Percentiles rank a stretch among this genome's conserved stretches.
These are phyloP conservation scores for Brassica incana DNA, from an alignment of 345 rosid genomes.

Conservation along the genomic window DNA sequence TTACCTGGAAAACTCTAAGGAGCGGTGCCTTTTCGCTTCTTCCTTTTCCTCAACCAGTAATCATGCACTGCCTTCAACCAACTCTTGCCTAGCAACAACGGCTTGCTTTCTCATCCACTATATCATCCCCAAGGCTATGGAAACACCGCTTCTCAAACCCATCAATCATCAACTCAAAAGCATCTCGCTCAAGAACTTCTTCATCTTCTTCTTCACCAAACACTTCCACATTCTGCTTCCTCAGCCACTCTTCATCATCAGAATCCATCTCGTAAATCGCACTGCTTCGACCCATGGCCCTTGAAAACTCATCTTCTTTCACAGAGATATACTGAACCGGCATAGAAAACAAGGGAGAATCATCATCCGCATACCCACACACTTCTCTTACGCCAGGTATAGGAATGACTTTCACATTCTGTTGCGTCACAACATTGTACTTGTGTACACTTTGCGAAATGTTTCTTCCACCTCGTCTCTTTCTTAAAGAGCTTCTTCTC, in stretches of 20 bases:
- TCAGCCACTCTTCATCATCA: constrained; percentile 92
- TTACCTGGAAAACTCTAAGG: constrained; percentile 87
- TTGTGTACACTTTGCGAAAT: constrained; percentile 34
- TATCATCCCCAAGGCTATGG: constrained; percentile 47
- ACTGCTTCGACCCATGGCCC: constrained; percentile 64
- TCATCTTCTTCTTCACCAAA: constrained; percentile 39
- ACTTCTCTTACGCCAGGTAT: constrained; percentile 80
- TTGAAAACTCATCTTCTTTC: constrained; percentile 67
- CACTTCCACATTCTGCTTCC: constrained; percentile 49
- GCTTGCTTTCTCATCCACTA: constrained; percentile 52
- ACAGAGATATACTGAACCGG: constrained; percentile 61
- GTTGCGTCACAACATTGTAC: neutral
- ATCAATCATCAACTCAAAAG: constrained; percentile 87
- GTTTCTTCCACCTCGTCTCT: constrained; percentile 60
- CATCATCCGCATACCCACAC: constrained; percentile 43
- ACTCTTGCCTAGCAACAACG: constrained; percentile 44
- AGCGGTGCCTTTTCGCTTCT: constrained; percentile 59
- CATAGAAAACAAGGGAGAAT: constrained; percentile 44
- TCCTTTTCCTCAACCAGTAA: constrained; percentile 76
- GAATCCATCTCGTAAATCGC: constrained; percentile 90
- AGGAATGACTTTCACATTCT: constrained; percentile 62
- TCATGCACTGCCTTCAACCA: constrained; percentile 62
- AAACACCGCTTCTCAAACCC: constrained; percentile 74
- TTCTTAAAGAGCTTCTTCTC: constrained; percentile 75
- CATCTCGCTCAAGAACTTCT: constrained; percentile 40